Evolutionary conservation across 805 yeast genomes (phyloP).

Genomic region (Pachysolen tannophilus): DNA sequence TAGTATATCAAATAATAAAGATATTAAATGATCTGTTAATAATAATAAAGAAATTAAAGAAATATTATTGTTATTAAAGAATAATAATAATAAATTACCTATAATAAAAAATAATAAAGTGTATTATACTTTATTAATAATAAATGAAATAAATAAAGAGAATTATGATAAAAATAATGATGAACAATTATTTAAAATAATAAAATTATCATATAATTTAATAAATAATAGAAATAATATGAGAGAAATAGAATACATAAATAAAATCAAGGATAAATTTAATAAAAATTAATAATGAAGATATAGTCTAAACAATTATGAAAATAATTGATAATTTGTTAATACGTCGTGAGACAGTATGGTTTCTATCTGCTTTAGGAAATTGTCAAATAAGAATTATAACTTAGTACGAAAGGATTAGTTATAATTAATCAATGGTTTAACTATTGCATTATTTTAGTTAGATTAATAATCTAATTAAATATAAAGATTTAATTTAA

Average conservation of each 20-base stretch:
- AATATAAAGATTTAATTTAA: constrained; percentile 8
- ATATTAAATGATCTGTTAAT: background rate
- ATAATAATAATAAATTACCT: background rate
- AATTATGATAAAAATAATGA: constrained; percentile 1
- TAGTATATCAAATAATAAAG: no score
- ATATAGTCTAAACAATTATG: constrained; percentile 5
- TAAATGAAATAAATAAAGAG: constrained; percentile 6
- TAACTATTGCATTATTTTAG: constrained; percentile 10
- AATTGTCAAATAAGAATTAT: constrained; percentile 8
- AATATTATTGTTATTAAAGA: no score
- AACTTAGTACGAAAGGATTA: constrained; percentile 16
- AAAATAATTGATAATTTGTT: background rate
- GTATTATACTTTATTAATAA: background rate
- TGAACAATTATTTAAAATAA: constrained; percentile 1
- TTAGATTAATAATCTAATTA: constrained; percentile 5
- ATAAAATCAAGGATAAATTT: constrained; percentile 10
- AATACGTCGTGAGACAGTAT: constrained; percentile 11
- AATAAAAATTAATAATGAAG: constrained; percentile 9
- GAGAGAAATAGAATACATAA: constrained; percentile 1
- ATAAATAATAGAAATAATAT: constrained; percentile 9
- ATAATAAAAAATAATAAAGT: no score
- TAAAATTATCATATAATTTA: constrained; percentile 4
- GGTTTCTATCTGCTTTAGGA: constrained; percentile 13
- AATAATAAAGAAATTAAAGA: no score
- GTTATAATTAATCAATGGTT: constrained; percentile 12